Evolutionary conservation across 2,329 filamentous ascomycete species (phyloP).

Genomic region (Scedosporium aurantiacum): DNA sequence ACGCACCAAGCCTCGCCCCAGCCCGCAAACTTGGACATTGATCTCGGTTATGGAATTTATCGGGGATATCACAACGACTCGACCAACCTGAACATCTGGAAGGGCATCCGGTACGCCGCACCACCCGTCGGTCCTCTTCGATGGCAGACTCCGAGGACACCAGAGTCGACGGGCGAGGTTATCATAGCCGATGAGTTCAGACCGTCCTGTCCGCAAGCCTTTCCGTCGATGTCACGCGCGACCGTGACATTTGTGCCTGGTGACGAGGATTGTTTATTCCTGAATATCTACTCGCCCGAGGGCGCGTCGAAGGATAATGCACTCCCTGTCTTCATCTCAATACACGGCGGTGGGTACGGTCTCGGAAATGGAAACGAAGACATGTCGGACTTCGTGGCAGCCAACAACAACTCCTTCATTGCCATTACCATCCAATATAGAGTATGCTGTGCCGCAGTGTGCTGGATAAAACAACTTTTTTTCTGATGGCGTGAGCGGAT

Average conservation of each 20-base stretch:
- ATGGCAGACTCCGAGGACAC: slow-evolving; percentile 20
- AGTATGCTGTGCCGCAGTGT: not conserved
- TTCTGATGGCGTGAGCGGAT: too few species aligned
- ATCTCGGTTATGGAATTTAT: slow-evolving; percentile 35
- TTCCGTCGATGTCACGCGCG: slow-evolving; percentile 11
- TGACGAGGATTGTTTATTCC: slow-evolving; percentile 33
- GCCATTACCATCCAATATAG: slow-evolving; percentile 26
- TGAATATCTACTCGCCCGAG: slow-evolving; percentile 33
- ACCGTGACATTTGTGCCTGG: slow-evolving; percentile 9
- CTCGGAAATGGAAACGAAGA: slow-evolving; percentile 3
- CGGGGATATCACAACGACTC: slow-evolving; percentile 27
- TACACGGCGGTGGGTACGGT: slow-evolving; percentile 21
- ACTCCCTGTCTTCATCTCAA: slow-evolving; percentile 34
- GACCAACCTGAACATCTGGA: slow-evolving; percentile 30
- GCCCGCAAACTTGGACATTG: slow-evolving; percentile 15
- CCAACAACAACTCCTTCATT: slow-evolving; percentile 22
- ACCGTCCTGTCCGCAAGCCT: slow-evolving; percentile 18
- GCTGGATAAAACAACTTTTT: too few species aligned
- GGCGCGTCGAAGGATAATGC: slow-evolving; percentile 17
- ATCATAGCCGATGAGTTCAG: slow-evolving; percentile 18
- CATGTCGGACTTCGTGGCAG: slow-evolving; percentile 16
- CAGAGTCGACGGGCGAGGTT: slow-evolving; percentile 1
- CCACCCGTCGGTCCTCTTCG: slow-evolving; percentile 30
- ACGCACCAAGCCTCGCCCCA: not conserved
- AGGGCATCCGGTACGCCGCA: slow-evolving; percentile 33